Conservation (phyloP, 2,329 filamentous ascomycete genomes). For the Cryphonectria naterciae region DNA sequence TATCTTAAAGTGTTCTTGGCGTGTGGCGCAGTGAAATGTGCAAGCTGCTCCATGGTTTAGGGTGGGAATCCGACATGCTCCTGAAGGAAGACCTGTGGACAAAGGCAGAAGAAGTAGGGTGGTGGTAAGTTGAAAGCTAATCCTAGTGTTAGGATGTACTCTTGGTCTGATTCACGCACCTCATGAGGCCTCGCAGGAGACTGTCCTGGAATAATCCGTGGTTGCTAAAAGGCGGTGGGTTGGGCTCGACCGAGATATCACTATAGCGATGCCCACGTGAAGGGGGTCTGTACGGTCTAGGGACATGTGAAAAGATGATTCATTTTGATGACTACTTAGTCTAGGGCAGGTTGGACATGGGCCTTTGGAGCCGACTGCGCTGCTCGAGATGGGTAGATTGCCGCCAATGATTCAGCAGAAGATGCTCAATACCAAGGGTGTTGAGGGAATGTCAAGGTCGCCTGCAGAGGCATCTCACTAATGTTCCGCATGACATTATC, state of each 20-base stretch:
- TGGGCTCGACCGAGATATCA: not conserved
- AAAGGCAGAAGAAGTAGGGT: not conserved
- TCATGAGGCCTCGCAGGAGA: not conserved
- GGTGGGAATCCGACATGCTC: not conserved
- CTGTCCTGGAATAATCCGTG: no score
- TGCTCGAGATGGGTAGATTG: not conserved
- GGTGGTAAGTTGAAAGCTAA: not conserved
- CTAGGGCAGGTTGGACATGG: not conserved
- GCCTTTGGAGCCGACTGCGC: not conserved
- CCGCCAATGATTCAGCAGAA: not conserved
- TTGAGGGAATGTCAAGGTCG: constrained; percentile 20
- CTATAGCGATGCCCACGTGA: not conserved
- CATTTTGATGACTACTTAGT: not conserved
- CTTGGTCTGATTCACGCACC: no score
- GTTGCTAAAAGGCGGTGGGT: not conserved
- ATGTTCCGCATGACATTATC: constrained; percentile 22
- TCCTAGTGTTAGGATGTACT: not conserved
- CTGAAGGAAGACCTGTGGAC: not conserved
- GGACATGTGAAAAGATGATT: not conserved
- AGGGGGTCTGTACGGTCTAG: not conserved
- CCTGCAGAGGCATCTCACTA: constrained; percentile 19
- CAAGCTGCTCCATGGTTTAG: not conserved
- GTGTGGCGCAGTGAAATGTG: not conserved
- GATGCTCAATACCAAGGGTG: constrained; percentile 22
- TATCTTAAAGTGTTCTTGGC: not conserved